Evolutionary conservation across 768 basidiomycete genomes (phyloP).

Genomic region (Suillus subalutaceus): DNA sequence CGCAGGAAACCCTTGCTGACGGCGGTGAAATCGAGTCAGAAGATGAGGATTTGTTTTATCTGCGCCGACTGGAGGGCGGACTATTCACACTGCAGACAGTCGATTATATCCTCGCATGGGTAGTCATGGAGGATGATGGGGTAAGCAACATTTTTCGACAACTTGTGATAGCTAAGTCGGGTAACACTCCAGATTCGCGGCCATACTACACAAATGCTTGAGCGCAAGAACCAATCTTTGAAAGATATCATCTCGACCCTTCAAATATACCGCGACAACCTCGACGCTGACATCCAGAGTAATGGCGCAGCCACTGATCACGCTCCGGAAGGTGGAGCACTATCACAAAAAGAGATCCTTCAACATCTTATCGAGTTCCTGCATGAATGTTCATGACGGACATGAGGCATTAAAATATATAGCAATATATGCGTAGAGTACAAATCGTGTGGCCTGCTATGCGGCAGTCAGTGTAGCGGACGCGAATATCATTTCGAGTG

Average conservation of each 20-base stretch:
- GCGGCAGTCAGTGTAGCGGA: constrained; percentile 45
- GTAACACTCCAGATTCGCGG: constrained; percentile 60
- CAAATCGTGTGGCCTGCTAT: constrained; percentile 19
- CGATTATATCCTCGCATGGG: constrained; percentile 94
- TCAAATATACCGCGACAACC: constrained; percentile 70
- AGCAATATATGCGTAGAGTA: constrained; percentile 16
- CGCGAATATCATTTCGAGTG: constrained; percentile 87
- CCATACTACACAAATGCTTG: constrained; percentile 77
- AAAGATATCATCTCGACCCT: constrained; percentile 74
- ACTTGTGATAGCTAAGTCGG: background rate
- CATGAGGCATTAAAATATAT: constrained; percentile 20
- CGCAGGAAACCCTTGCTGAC: constrained; percentile 55
- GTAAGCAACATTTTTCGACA: constrained; percentile 48
- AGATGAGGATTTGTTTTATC: constrained; percentile 78
- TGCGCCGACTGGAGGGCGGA: constrained; percentile 86
- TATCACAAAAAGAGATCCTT: constrained; percentile 70
- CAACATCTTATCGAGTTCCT: constrained; percentile 69
- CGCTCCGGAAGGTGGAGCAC: constrained; percentile 41
- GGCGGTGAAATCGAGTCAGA: constrained; percentile 61
- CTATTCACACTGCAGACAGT: constrained; percentile 87
- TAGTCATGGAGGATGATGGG: constrained; percentile 97
- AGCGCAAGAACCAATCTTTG: constrained; percentile 70
- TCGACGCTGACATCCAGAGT: constrained; percentile 53
- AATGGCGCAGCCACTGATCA: constrained; percentile 25
- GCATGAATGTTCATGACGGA: constrained; percentile 31